Base-by-base conservation (phyloP, 2,329 filamentous ascomycete genomes). In the Dendryphion nanum region DNA sequence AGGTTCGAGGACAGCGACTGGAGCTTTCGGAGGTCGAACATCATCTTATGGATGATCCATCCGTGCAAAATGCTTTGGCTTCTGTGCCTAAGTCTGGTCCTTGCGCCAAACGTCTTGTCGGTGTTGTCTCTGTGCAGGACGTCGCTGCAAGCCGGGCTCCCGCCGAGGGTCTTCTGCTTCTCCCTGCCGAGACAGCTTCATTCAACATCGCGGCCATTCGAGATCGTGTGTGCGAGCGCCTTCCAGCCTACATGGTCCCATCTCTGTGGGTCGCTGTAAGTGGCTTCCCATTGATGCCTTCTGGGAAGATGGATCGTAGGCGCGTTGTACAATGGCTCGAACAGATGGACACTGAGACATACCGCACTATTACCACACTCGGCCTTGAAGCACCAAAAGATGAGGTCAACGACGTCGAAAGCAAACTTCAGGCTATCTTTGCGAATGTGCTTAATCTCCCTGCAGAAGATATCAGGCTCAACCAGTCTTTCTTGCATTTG, bases 21-120 rank as follows among this genome's bases (percentile, higher is more conserved):
- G 70, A 73, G 39, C 47, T 73, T 3, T 67, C 63, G 13, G 69
- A 73, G 41, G 67, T 73, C 18, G 70, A 73, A 48, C 63, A 70
- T 41, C 67, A 71, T 37, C 66, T 70, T 29, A 51, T 58, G 28
- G 45, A 53, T 14, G 57, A 63, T 20, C 17, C 44, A 2, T 37
- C 47, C 6, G 47, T 61, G 15, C 58, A 61, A 18, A 59, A 53
- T 34, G 57, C 52, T 3, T 37, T 63, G 16, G 57, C 57, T 4
- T 43, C 52, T 13, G 57, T 63, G 5, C 58, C 59, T 6, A 47
- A 38, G 5, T 30, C 42, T 29, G 59, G 59, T 4, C 56, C 50
- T 30, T 62, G 58, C 35, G 52, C 53, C 4, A 62, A 61, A 40
- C 53, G 59, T n/a, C 42, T 63, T 6, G 53, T 63, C 15, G 55